These are phyloP conservation scores for Penicillium macrosclerotiorum DNA, from an alignment of 495 filamentous ascomycete genomes.

Conservation along the genomic window DNA sequence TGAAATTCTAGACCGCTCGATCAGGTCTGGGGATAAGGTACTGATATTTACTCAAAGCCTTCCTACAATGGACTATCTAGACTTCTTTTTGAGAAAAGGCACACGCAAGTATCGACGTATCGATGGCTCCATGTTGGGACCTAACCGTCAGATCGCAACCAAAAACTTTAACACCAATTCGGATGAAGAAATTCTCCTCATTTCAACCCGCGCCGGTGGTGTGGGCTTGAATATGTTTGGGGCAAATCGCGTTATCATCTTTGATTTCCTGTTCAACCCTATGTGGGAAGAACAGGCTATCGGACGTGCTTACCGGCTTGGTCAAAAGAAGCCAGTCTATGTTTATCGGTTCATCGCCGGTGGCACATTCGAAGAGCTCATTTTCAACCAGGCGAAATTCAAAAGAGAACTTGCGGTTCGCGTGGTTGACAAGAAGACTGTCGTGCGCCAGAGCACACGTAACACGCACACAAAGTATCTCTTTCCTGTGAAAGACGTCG, in stretches of 20 bases:
- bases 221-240: constrained; percentile 78
- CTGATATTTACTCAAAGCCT: constrained; percentile 76
- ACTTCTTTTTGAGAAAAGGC: constrained; percentile 46
- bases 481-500: constrained; percentile 50
- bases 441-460: constrained; percentile 53
- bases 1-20: constrained; percentile 62
- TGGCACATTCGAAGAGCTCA: constrained; percentile 73
- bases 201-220: constrained; percentile 81
- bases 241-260: constrained; percentile 85
- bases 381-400: constrained; percentile 71
- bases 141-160: constrained; percentile 54
- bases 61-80: constrained; percentile 66
- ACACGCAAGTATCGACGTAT: constrained; percentile 52
- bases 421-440: constrained; percentile 82
- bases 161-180: constrained; percentile 62
- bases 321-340: constrained; percentile 77
- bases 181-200: constrained; percentile 61
- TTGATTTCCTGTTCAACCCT: constrained; percentile 82
- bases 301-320: constrained; percentile 82
- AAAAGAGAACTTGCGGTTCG: constrained; percentile 76
- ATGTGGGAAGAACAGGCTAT: constrained; percentile 84
- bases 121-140: constrained; percentile 59
- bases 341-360: constrained; percentile 82
- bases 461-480: constrained; percentile 54
- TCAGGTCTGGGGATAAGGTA: constrained; percentile 63